These are phyloP conservation scores for Saccharomyces hybrid DNA, from an alignment of 1,139 yeast genomes.

Conservation along the genomic window DNA sequence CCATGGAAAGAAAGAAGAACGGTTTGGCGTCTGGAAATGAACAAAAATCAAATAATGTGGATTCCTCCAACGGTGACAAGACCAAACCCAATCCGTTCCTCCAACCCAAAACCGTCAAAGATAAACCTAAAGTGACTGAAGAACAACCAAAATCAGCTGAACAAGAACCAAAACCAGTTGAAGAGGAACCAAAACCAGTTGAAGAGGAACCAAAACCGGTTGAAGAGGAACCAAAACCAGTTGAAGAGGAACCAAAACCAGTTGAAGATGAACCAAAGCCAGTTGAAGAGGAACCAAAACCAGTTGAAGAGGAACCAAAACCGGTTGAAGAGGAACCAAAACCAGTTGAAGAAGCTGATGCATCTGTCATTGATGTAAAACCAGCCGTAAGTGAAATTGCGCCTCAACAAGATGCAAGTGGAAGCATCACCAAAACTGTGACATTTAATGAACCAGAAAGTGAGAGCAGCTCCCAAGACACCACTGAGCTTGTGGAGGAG, in stretches of 20 bases:
- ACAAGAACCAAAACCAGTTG: slow-evolving; percentile 1
- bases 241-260: neutral
- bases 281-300: neutral
- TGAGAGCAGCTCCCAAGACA: neutral
- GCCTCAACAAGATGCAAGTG: slow-evolving; percentile 3
- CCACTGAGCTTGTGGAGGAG: neutral
- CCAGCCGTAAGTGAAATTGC: neutral
- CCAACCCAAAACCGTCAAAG: neutral
- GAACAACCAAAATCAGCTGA: slow-evolving; percentile 1
- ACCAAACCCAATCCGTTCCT: neutral
- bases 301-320: neutral
- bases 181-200: neutral
- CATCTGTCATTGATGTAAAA: neutral
- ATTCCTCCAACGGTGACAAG: neutral
- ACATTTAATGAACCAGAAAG: slow-evolving; percentile 3
- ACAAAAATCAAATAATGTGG: neutral
- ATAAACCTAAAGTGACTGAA: neutral
- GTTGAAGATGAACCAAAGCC: slow-evolving; percentile 1
- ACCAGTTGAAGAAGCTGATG: neutral
- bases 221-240: neutral
- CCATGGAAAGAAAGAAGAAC: slow-evolving; percentile 21
- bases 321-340: neutral
- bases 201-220: slow-evolving; percentile 1
- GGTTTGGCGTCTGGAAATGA: slow-evolving; percentile 5
- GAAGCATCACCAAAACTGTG: slow-evolving; percentile 9